Conservation (phyloP, 192 early-diverging fungal species). For the Borealophlyctis nickersoniae region DNA sequence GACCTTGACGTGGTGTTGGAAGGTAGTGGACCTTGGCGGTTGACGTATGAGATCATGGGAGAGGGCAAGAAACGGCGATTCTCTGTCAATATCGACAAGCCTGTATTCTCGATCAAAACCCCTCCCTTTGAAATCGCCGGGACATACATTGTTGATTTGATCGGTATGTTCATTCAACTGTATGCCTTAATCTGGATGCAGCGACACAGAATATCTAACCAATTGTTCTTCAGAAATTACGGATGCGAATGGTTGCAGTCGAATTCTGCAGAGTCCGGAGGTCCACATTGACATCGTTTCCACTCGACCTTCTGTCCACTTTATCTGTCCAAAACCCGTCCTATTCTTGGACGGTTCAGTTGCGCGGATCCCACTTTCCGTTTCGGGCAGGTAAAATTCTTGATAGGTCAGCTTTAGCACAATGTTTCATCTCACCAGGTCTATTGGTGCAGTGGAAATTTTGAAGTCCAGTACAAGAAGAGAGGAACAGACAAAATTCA, state of each 20-base stretch:
- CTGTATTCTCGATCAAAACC: conserved; percentile 16
- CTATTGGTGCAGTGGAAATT: conserved; percentile 6
- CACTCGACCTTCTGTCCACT: conserved; percentile 37
- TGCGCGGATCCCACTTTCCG: conserved; percentile 20
- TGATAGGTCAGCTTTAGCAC: too few species aligned
- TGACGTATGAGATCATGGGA: conserved; percentile 44
- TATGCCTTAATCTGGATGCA: too few species aligned
- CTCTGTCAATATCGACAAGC: conserved; percentile 8
- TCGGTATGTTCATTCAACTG: too few species aligned
- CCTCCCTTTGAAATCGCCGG: conserved; percentile 31
- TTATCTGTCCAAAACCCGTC: conserved; percentile 35
- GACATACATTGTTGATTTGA: conserved; percentile 41
- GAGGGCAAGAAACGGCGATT: conserved; percentile 20
- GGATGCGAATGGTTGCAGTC: conserved; percentile 45
- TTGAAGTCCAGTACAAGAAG: conserved; percentile 9
- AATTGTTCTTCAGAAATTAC: conserved; percentile 39
- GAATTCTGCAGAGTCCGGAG: conserved; percentile 26
- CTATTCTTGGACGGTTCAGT: conserved; percentile 32
- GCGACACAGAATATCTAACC: too few species aligned
- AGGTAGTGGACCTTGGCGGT: conserved; percentile 44
- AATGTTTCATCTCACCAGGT: neutral
- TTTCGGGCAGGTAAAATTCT: conserved; percentile 38
- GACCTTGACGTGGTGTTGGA: conserved; percentile 24
- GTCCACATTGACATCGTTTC: conserved; percentile 43
- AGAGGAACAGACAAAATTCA: neutral